Evolutionary conservation across 106 monocot species (phyloP).

Genomic region (Acorus calamus): DNA sequence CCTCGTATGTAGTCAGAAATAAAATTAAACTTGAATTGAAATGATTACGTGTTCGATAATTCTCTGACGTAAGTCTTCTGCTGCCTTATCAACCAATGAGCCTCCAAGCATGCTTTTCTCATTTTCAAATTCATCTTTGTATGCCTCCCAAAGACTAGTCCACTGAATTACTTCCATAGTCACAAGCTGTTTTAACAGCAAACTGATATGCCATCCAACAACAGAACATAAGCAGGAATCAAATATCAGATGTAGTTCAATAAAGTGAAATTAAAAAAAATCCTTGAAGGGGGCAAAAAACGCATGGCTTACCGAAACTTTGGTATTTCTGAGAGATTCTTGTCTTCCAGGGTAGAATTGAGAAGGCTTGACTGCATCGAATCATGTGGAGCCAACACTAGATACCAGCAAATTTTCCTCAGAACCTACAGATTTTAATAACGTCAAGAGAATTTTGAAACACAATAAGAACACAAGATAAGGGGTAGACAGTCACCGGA

Average conservation of each 20-base stretch:
- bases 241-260: background rate
- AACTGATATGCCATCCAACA: conserved; percentile 15
- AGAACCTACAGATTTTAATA: conserved; percentile 48
- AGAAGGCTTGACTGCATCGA: conserved; percentile 99
- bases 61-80: conserved; percentile 71
- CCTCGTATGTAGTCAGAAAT: too few species aligned
- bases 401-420: conserved; percentile 95
- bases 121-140: conserved; percentile 80
- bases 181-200: conserved; percentile 76
- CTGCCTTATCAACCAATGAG: conserved; percentile 64
- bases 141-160: conserved; percentile 82
- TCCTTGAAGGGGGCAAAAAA: background rate
- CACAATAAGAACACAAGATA: background rate
- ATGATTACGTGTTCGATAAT: conserved; percentile 87
- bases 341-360: conserved; percentile 86
- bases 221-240: background rate
- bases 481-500: conserved; percentile 36
- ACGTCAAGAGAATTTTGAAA: background rate
- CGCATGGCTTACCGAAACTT: conserved; percentile 53
- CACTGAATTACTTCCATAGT: conserved; percentile 99
- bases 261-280: background rate
- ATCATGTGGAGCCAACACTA: conserved; percentile 87
- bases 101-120: conserved; percentile 83
- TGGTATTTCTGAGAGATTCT: conserved; percentile 89
- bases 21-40: background rate